Evolutionary conservation across 2,329 filamentous ascomycete species (phyloP).

Genomic region (Magnaporthiopsis incrustans): DNA sequence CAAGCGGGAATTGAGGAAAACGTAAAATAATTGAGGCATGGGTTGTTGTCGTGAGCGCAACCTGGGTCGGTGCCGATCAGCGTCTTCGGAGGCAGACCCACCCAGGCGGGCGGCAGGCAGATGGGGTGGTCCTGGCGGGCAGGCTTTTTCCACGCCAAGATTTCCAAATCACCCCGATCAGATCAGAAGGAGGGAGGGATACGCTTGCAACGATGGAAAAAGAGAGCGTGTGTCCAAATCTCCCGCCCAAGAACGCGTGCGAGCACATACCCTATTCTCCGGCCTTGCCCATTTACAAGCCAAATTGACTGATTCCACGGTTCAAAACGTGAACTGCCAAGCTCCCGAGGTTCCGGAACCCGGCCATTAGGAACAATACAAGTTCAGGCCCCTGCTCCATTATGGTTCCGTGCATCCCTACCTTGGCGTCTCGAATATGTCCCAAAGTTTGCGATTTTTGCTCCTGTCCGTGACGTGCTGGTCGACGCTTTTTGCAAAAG

Average conservation of each 20-base stretch:
- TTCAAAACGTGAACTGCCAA: background rate
- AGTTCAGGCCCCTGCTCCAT: background rate
- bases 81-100: background rate
- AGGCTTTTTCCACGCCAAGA: background rate
- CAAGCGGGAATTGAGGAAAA: no score
- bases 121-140: background rate
- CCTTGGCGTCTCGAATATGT: background rate
- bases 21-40: no score
- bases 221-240: background rate
- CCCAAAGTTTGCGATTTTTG: background rate
- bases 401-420: background rate
- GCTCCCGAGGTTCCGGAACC: background rate
- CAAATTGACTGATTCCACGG: background rate
- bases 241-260: background rate
- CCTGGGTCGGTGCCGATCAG: background rate
- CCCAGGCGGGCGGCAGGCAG: background rate
- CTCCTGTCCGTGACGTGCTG: background rate
- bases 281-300: background rate
- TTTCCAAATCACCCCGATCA: background rate
- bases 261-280: background rate
- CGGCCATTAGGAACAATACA: background rate
- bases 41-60: no score
- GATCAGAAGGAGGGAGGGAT: background rate
- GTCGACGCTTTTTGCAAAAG: no score
- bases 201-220: background rate